Evolutionary conservation across 495 filamentous ascomycete genomes (phyloP).

Genomic region (Trichoderma reesei): DNA sequence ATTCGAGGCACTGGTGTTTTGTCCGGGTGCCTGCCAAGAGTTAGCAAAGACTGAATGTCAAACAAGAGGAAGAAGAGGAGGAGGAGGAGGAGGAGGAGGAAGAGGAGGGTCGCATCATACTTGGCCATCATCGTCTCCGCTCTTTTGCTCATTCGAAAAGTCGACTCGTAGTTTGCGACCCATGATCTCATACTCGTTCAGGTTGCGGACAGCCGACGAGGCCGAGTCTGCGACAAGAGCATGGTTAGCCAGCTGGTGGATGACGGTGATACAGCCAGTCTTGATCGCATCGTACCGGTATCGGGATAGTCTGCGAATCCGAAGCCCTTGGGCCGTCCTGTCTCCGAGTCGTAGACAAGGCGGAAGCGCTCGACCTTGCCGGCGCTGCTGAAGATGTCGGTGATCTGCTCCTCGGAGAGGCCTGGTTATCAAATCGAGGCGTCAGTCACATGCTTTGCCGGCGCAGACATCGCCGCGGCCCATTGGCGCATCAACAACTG

Average conservation of each 20-base stretch:
- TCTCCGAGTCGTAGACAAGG: conserved; percentile 91
- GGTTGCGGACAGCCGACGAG: conserved; percentile 86
- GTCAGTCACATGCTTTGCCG: neutral
- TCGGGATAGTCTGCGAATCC: conserved; percentile 93
- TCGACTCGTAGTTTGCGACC: conserved; percentile 88
- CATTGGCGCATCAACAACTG: conserved; percentile 12
- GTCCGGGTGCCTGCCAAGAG: neutral
- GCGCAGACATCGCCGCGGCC: neutral
- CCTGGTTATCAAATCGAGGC: conserved; percentile 38
- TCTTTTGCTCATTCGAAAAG: conserved; percentile 80
- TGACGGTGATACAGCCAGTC: neutral
- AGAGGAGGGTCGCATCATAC: conserved; percentile 19
- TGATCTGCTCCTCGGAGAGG: conserved; percentile 89
- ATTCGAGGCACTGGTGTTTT: conserved; percentile 20
- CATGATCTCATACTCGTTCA: conserved; percentile 95
- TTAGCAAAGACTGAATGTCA: too few relatives aligned
- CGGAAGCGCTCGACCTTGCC: conserved; percentile 89
- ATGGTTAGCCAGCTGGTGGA: neutral
- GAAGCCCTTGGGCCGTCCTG: conserved; percentile 89
- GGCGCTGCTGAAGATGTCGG: conserved; percentile 76
- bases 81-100: too few relatives aligned
- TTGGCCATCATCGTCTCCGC: conserved; percentile 50
- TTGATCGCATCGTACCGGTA: conserved; percentile 32
- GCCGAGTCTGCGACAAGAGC: conserved; percentile 55
- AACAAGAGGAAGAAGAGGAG: too few relatives aligned